Evolutionary conservation across 106 monocot genomes (phyloP).

Genomic region (Agapanthus africanus): DNA sequence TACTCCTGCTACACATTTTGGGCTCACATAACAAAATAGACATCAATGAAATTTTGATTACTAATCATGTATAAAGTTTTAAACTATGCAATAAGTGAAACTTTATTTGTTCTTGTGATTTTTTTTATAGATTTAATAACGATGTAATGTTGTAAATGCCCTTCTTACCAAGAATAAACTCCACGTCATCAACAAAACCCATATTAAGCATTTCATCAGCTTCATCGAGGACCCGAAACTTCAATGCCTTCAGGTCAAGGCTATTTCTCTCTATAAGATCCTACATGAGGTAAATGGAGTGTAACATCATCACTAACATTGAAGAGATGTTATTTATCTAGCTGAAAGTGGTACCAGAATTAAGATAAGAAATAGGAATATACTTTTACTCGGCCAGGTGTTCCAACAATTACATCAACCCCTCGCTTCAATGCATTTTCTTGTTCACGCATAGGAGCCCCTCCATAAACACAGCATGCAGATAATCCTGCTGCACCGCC

Average conservation of each 20-base stretch:
- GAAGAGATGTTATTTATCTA: neutral
- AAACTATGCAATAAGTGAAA: too few relatives aligned
- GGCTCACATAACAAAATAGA: too few relatives aligned
- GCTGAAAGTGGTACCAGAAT: neutral
- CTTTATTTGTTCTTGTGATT: neutral
- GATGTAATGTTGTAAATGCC: neutral
- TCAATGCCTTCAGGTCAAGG: conserved; percentile 65
- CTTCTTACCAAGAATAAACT: conserved; percentile 74
- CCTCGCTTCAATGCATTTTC: conserved; percentile 68
- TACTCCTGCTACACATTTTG: too few relatives aligned
- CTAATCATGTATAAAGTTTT: too few relatives aligned
- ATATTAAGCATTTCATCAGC: conserved; percentile 99
- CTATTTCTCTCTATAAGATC: conserved; percentile 68
- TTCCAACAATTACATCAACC: conserved; percentile 95
- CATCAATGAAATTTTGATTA: too few relatives aligned
- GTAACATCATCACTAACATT: neutral
- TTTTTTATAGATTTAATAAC: neutral
- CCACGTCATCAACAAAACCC: conserved; percentile 98
- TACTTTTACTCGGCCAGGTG: conserved; percentile 91
- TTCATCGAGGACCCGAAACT: conserved; percentile 96
- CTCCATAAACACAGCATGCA: conserved; percentile 84
- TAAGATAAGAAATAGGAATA: conserved; percentile 10
- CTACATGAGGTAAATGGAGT: conserved; percentile 20
- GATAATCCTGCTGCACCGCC: conserved; percentile 65
- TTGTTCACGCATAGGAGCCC: conserved; percentile 61